A percentile compares a stretch with the other conserved stretches of the same genome.
Conservation (phyloP, 73 alveolate genomes). For the Paramecium pentaurelia region DNA sequence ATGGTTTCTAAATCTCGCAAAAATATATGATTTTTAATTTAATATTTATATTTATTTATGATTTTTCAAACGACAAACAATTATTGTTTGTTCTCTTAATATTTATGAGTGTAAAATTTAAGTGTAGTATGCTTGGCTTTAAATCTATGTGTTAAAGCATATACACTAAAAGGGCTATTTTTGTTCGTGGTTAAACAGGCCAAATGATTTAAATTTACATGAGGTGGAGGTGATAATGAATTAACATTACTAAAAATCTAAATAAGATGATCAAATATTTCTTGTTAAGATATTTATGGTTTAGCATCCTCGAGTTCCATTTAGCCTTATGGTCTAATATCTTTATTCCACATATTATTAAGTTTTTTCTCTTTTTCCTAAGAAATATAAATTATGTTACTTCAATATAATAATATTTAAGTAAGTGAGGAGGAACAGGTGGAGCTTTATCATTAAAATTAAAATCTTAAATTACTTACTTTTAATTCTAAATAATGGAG, state of each 20-base stretch:
- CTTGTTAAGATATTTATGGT: constrained; percentile 8
- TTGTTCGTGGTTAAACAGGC: constrained; percentile 33
- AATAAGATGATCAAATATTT: constrained; percentile 49
- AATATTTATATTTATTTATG: too few relatives aligned
- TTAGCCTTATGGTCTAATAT: neutral
- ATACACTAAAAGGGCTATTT: constrained; percentile 49
- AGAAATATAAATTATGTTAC: neutral
- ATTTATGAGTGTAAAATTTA: constrained; percentile 59
- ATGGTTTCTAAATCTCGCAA: neutral
- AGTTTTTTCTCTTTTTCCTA: constrained; percentile 44
- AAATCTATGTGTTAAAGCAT: constrained; percentile 55
- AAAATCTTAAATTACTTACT: constrained; percentile 9
- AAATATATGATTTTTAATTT: too few relatives aligned
- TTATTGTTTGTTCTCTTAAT: constrained; percentile 35
- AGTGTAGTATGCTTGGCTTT: constrained; percentile 57
- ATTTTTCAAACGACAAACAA: constrained; percentile 3
- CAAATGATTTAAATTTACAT: constrained; percentile 17
- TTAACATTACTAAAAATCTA: constrained; percentile 45
- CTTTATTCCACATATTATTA: constrained; percentile 32
- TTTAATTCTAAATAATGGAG: neutral
- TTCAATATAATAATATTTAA: constrained; percentile 28
- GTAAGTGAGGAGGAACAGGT: constrained; percentile 57
- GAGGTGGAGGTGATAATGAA: constrained; percentile 60
- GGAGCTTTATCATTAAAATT: constrained; percentile 60
- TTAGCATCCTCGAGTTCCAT: constrained; percentile 55